Conservation (phyloP, 179 eudicot genomes). For the Silene vulgaris region DNA sequence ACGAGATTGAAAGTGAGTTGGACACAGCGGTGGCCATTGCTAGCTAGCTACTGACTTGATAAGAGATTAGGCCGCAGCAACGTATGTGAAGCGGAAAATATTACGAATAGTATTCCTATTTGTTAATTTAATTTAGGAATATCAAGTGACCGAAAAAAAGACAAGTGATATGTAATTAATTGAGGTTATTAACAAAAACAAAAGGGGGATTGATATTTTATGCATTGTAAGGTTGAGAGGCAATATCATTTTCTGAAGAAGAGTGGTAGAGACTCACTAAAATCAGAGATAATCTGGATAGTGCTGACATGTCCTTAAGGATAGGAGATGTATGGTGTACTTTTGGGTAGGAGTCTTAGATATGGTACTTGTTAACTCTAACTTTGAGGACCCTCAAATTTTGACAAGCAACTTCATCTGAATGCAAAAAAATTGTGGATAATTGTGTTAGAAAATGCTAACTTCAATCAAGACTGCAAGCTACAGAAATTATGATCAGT, state of each 20-base stretch:
- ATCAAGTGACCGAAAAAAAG: too few relatives aligned
- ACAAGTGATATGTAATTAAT: conserved; percentile 3
- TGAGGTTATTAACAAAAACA: not conserved
- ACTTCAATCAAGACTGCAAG: not conserved
- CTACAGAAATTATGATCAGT: not conserved
- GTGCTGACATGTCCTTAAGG: conserved; percentile 29
- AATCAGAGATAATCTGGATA: conserved; percentile 18
- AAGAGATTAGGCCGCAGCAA: not conserved
- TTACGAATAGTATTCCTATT: not conserved
- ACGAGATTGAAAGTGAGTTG: conserved; percentile 49
- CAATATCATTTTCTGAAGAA: not conserved
- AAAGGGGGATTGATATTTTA: conserved; percentile 18
- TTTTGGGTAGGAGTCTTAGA: not conserved
- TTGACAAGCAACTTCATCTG: not conserved
- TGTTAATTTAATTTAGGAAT: not conserved
- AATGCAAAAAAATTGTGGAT: not conserved
- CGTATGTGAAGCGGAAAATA: not conserved
- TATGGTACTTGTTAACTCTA: conserved; percentile 13
- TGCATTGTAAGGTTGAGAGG: conserved; percentile 26
- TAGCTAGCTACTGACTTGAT: not conserved
- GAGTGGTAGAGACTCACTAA: conserved; percentile 25
- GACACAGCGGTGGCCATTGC: conserved; percentile 60
- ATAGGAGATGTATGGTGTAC: conserved; percentile 33
- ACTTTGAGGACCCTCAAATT: not conserved
- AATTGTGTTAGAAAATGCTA: not conserved